phyloP scores from a whole-genome alignment of 129 eudicot species.

The Ambrosia artemisiifolia region DNA sequence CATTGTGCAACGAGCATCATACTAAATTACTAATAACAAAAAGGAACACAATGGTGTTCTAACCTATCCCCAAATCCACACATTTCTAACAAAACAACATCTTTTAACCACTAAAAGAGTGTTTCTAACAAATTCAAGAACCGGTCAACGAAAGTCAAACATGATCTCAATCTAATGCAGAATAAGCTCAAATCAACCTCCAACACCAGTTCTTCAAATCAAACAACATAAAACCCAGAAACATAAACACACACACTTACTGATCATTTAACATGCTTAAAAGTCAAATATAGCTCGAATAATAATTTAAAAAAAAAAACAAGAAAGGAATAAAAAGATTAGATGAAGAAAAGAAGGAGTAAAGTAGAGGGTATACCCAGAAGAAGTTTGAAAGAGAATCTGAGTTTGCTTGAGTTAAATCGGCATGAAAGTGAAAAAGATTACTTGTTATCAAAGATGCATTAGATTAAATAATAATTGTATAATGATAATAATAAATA shows the following conservation, averaged over 20 bases:
- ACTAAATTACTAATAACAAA: background rate
- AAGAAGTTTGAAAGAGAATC: constrained; percentile 13
- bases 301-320: background rate
- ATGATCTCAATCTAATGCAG: constrained; percentile 7
- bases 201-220: background rate
- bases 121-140: background rate
- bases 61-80: background rate
- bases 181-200: background rate
- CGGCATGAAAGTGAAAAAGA: constrained; percentile 20
- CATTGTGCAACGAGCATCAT: background rate
- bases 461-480: constrained; percentile 4
- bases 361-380: constrained; percentile 20
- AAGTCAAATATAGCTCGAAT: constrained; percentile 16
- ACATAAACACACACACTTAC: background rate
- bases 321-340: constrained; percentile 1
- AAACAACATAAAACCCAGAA: background rate
- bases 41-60: background rate
- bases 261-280: background rate
- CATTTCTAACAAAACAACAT: background rate
- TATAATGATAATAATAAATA: background rate
- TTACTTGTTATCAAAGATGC: constrained; percentile 12
- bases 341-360: constrained; percentile 1
- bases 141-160: constrained; percentile 19
- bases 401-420: constrained; percentile 29
- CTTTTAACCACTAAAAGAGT: too few species aligned